Conservation (phyloP, 208 protist species). For the Acanthamoeba lenticulata region DNA sequence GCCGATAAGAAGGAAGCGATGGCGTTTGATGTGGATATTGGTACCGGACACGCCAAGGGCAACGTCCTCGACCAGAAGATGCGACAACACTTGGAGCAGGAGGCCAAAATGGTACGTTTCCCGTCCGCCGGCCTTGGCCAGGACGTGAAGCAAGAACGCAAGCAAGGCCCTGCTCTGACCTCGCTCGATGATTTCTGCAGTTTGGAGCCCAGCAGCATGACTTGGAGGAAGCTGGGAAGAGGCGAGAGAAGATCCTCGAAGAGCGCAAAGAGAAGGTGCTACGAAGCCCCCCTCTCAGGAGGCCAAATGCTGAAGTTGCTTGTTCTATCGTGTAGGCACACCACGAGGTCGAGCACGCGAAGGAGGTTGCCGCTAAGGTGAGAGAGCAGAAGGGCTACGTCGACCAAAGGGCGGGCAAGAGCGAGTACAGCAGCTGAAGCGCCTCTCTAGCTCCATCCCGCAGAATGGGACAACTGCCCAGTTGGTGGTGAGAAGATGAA, state of each 20-base stretch:
- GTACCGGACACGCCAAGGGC: background rate
- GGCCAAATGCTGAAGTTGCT: background rate
- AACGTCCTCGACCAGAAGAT: background rate
- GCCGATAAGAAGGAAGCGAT: slow-evolving; percentile 45
- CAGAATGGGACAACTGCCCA: too few species aligned
- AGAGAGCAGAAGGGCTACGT: slow-evolving; percentile 8
- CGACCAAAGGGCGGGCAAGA: background rate
- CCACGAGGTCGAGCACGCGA: background rate
- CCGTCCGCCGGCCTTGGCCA: background rate
- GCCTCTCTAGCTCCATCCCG: too few species aligned
- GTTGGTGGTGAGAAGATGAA: too few species aligned
- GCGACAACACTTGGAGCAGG: slow-evolving; percentile 13
- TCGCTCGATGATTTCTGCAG: too few species aligned
- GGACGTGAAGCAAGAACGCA: background rate
- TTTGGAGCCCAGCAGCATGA: background rate
- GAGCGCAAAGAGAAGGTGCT: slow-evolving; percentile 37
- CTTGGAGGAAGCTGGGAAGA: slow-evolving; percentile 26
- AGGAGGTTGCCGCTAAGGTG: slow-evolving; percentile 22
- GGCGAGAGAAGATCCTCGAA: background rate
- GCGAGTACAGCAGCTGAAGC: background rate
- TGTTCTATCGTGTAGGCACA: background rate
- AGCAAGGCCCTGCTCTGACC: background rate
- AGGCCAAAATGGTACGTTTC: background rate
- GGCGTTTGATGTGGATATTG: slow-evolving; percentile 33
- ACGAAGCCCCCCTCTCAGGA: background rate